Evolutionary conservation across 2,329 filamentous ascomycete genomes (phyloP), one percentile per base, ranked within the genome.

Genomic region (Tolypocladium ophioglossoides): DNA sequence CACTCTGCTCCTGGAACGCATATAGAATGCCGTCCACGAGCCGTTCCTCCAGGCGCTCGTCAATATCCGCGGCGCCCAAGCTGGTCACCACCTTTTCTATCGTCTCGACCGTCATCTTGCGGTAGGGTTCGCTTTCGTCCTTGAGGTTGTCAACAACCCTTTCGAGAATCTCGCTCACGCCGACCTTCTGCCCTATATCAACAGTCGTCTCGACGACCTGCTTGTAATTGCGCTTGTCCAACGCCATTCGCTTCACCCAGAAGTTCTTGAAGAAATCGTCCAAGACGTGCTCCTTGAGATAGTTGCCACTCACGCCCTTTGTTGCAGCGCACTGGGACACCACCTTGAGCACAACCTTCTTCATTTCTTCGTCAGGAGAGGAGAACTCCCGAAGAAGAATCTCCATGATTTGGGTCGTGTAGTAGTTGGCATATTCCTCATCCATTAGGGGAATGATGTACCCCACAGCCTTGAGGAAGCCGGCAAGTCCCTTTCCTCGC

Each of bases 371-470:
- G 61, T 99, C 94, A 0, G 94, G 94, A 0, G 92, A 96, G 8
- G 91, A 88, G 66, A 99, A 99, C 68, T 99, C 94, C 64, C 94
- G 85, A 34, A 97, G 82, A 16, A 99, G 76, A 64, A 97, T 97
- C 70, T 97, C 94, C 92, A 99, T 97, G 64, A 99, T 96, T 70
- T 99, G 91, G 61, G 85, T 89, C 10, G 94, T 97, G 67, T 99
- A 99, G 74, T 99, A 99, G 69, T 96, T 97, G 72, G 94, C 92
- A 69, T 96, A 97, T 67, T 99, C 94, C 72, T 99, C 94, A 73
- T 99, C 94, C 94, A 99, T 99, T 52, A 99, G 81, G 5, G 94
- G 94, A 58, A 99, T 97, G 66, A 99, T 96, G 69, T 94, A 97
- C 30, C 94, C 94, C 46, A 99, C 92, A 49, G 94, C 94, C 74